These are phyloP conservation scores for Coemansia sp. DNA, from an alignment of 192 early-diverging fungal species.

Conservation along the genomic window DNA sequence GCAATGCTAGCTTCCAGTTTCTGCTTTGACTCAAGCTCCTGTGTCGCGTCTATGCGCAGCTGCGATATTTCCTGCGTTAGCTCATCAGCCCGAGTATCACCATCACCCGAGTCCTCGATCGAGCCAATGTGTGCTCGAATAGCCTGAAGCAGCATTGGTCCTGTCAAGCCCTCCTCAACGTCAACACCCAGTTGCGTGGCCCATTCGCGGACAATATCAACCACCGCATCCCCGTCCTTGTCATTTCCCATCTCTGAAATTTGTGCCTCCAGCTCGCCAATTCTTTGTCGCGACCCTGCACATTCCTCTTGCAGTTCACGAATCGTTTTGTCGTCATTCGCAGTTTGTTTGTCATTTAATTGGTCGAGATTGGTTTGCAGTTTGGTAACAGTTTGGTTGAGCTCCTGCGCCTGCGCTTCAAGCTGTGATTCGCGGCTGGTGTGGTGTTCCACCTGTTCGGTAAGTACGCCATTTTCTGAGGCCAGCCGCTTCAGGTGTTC, in stretches of 20 bases:
- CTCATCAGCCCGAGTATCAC: neutral
- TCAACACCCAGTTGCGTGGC: slow-evolving; percentile 22
- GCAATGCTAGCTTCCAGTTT: slow-evolving; percentile 7
- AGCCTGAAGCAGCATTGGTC: slow-evolving; percentile 16
- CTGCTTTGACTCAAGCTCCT: slow-evolving; percentile 16
- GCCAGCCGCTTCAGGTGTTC: slow-evolving; percentile 55
- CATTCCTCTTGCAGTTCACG: slow-evolving; percentile 5
- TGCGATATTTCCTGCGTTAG: slow-evolving; percentile 24
- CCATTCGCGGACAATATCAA: slow-evolving; percentile 20
- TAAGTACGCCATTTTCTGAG: slow-evolving; percentile 56
- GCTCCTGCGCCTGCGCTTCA: slow-evolving; percentile 26
- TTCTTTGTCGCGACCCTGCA: slow-evolving; percentile 10
- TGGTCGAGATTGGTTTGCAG: slow-evolving; percentile 18
- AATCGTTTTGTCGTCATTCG: neutral
- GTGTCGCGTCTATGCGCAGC: slow-evolving; percentile 23
- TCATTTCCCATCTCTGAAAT: slow-evolving; percentile 9
- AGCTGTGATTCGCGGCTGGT: slow-evolving; percentile 26
- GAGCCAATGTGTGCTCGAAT: slow-evolving; percentile 14
- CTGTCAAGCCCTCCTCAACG: slow-evolving; percentile 5
- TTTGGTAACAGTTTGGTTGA: neutral
- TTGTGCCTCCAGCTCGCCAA: slow-evolving; percentile 29
- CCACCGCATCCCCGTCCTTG: neutral
- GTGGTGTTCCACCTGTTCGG: slow-evolving; percentile 47
- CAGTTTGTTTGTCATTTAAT: neutral
- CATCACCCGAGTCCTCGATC: neutral